Base-by-base conservation (phyloP, 306 rosid genomes). In the Castanospermum australe region DNA sequence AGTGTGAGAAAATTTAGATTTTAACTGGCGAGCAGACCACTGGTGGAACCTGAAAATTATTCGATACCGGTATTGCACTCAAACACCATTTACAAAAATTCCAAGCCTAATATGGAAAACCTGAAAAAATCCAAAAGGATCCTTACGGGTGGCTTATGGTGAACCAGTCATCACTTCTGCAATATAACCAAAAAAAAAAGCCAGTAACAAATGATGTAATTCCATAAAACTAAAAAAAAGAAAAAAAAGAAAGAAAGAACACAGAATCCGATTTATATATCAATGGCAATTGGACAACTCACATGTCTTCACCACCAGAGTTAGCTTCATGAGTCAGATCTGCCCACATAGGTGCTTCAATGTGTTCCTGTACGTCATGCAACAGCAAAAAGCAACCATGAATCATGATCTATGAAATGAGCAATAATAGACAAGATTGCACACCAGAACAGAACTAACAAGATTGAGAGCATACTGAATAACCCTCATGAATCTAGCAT, bases 311-410 rank as follows among this genome's bases (percentile, higher is more conserved):
- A 59, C 55, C 63, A 66, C 82, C 64, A 76, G 83, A 55, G 2
- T 78, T 80, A 67, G 75, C 86, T 83, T 86, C 94, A 64, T 85
- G 50, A 65, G 81, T 68, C 78, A 94, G 91, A 90, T 94, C 94
- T 47, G 74, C 85, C 97, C 98, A 94, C 96, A 87, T 80, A 41
- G 96, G 98, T 52, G 98, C 96, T 69, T 94, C 97, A 76, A 90
- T 86, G 35, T 90, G 88, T 68, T 92, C 92, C 94, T 90, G 88
- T 18, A 73, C 39, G 30, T 30, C 82, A 82, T 52, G 63, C 78
- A 77, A 10, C 79, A 73, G n/a, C 62, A 50, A 73, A 61, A 77
- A 50, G 20, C 18, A 63, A 15, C 21, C 54, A 18, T 28, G n/a
- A 73, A 42, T 41, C 44, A 18, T 10, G 50, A n/a, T 36, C 18